Percentiles rank a stretch among this genome's conserved stretches.
phyloP scores from a whole-genome alignment of 2,329 filamentous ascomycete genomes.

The Penicillium sp. region DNA sequence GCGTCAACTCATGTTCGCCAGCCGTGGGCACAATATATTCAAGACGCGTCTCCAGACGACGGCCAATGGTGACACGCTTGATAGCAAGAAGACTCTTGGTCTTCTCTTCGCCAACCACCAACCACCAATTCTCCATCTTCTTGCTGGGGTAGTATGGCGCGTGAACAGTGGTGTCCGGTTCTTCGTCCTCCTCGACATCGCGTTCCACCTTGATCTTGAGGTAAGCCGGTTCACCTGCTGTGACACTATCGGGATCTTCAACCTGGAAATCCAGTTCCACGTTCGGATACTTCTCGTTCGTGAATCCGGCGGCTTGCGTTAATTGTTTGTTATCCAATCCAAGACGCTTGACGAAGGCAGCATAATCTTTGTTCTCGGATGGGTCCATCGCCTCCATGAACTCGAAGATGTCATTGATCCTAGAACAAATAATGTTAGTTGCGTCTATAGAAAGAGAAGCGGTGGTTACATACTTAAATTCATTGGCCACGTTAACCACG shows the following conservation, averaged over 20 bases:
- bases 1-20: conserved; percentile 80
- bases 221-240: conserved; percentile 74
- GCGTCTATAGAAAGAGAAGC: conserved; percentile 23
- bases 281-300: conserved; percentile 93
- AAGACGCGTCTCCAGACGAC: conserved; percentile 70
- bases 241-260: conserved; percentile 74
- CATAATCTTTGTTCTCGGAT: conserved; percentile 80
- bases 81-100: conserved; percentile 85
- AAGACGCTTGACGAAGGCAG: conserved; percentile 70
- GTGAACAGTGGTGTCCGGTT: conserved; percentile 79
- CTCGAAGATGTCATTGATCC: conserved; percentile 89
- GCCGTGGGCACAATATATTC: conserved; percentile 86
- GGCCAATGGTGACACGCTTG: conserved; percentile 85
- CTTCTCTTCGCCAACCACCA: conserved; percentile 90
- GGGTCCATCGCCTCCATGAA: conserved; percentile 99
- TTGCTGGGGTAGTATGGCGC: conserved; percentile 88
- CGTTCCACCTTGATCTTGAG: conserved; percentile 77
- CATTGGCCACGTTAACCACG: conserved; percentile 75
- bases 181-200: conserved; percentile 69
- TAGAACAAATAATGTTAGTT: conserved; percentile 31
- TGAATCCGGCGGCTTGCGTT: conserved; percentile 86
- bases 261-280: conserved; percentile 87
- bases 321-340: conserved; percentile 78
- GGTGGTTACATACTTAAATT: conserved; percentile 60
- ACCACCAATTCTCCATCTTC: conserved; percentile 98